Base-by-base conservation (phyloP, 768 basidiomycete species). In the Gymnopilus junonius region DNA sequence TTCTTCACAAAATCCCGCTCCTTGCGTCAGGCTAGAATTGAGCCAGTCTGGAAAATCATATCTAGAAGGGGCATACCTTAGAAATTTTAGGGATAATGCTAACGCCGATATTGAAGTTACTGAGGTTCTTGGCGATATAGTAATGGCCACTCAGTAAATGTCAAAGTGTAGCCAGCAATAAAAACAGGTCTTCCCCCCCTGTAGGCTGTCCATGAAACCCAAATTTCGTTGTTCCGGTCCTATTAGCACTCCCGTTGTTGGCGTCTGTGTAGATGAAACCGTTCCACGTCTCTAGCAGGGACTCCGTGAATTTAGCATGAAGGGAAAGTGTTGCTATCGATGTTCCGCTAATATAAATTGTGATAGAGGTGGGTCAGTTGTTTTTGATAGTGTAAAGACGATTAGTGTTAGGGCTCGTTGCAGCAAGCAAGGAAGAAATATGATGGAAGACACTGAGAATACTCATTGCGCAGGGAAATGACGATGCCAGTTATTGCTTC, bases 81-180 rank as follows among this genome's bases (percentile, higher is more conserved):
- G 63, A 51, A 11, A 53, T 42, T 20, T 64, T 62, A 0, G 73
- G 72, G 3, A 59, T 53, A 27, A 75, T 69, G 31, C 35, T 66
- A 29, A 75, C 53, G 8, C 69, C 74, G 17, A 64, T 68, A 58
- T 75, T 77, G 62, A 74, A 65, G 50, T 64, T 32, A 17, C 35
- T 61, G 7, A 65, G 65, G 56, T 77, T 74, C 39, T 67, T 61
- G 21, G 74, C 69, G 20, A 76, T 68, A 58, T 76, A 77, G 57
- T 75, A 77, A 58, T 71, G 73, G 15, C 65, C 67, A 10, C 63
- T 53, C 72, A 73, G 56, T 1, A 14, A 15, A 59, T n/a, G 42
- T 12, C 4, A 40, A 5, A 35, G 39, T 27, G 17, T 34, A 15
- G 23, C 12, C 14, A 1, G 11, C 27, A 31, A 20, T 39, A 48